Base-by-base conservation (phyloP, 176 grass and related monocot genomes). In the Dendrocalamus sinicus region DNA sequence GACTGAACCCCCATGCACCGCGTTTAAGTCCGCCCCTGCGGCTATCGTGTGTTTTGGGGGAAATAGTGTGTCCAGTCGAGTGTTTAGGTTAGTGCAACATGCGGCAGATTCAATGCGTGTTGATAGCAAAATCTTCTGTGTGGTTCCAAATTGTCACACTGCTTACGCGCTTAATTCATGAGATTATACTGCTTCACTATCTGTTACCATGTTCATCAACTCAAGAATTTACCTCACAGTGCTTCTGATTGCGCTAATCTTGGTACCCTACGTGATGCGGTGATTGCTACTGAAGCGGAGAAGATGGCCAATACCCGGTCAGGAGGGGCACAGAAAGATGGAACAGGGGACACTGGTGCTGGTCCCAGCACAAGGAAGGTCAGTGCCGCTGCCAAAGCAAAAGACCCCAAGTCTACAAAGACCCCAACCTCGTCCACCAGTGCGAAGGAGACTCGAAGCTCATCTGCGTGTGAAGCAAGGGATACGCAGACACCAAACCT, bases 281-380 rank as follows among this genome's bases (percentile, higher is more conserved):
- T 81, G 64, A 65, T 75, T 75, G 70, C 59, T 74, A 14, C 26
- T 12, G 76, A 50, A 63, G 61, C 23, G 61, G 61, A 50, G 60
- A 11, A 19, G 47, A 93, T 95, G 93, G 88, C 83, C 59, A 84
- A 89, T 51, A 95, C 93, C 37, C 86, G 88, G 20, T 95, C 93
- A 37, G 86, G 88, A 72, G 85, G 84, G 41, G 45, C 57, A 19
- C 35, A 76, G 24, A 73, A 75, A 65, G 87, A 88, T 41, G 80
- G 53, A 47, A 48, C 15, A 19, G 12, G 63, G 10, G 78, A 46
- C 16, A 62, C 19, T 50, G 40, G 60, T 70, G 12, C 50, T 30
- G 22, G 39, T 24, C 50, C 81, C 70, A 65, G 12, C 46, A 17
- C 40, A 62, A 44, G 79, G 55, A 77, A 80, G 35, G 53, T 11